Conservation (phyloP, 2,329 filamentous ascomycete species). For the Verticillium klebahnii region DNA sequence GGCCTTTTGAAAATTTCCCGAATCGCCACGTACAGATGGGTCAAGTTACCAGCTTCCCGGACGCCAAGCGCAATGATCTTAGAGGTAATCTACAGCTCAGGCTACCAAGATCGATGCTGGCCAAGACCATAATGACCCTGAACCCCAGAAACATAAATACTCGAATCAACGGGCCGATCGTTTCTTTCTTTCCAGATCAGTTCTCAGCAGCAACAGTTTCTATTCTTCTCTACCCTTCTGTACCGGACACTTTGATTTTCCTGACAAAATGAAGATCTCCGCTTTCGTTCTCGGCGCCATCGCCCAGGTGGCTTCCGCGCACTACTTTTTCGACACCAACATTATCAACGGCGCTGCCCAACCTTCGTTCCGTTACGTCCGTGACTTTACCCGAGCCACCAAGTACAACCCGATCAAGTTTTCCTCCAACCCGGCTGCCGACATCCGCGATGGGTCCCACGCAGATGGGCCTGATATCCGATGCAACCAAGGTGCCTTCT, state of each 20-base stretch:
- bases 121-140: neutral
- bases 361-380: conserved; percentile 16
- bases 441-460: conserved; percentile 17
- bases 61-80: neutral
- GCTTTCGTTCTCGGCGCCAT: conserved; percentile 10
- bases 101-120: neutral
- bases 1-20: neutral
- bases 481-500: conserved; percentile 23
- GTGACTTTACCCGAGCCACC: conserved; percentile 18
- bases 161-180: neutral
- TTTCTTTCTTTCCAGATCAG: neutral
- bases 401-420: conserved; percentile 23
- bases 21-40: neutral
- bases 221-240: neutral
- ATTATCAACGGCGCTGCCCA: conserved; percentile 16
- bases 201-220: neutral
- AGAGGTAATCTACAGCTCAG: neutral
- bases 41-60: neutral
- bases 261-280: conserved; percentile 15
- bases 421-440: conserved; percentile 17
- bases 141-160: neutral
- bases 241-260: neutral
- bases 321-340: conserved; percentile 23
- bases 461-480: conserved; percentile 18
- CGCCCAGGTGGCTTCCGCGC: conserved; percentile 17